phyloP scores from a whole-genome alignment of 2,329 filamentous ascomycete species.

The Aspergillus sp. region DNA sequence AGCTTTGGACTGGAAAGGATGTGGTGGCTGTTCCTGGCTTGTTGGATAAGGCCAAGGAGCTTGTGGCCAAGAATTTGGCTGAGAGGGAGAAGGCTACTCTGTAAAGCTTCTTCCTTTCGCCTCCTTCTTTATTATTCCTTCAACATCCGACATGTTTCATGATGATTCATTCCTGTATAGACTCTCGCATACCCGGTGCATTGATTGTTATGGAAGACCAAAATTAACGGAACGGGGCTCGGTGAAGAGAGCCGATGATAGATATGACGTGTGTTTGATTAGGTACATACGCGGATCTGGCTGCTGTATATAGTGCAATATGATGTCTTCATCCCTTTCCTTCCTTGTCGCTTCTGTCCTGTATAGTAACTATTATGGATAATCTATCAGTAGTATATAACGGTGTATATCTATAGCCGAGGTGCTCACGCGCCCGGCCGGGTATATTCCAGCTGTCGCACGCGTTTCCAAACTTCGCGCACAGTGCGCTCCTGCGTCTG shows the following conservation, averaged over 20 bases:
- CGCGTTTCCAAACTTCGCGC: slow-evolving; percentile 71
- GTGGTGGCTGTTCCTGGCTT: slow-evolving; percentile 58
- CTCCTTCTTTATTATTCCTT: neutral
- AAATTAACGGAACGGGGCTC: neutral
- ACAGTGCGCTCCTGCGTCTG: slow-evolving; percentile 70
- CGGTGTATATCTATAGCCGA: slow-evolving; percentile 3
- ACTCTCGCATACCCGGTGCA: slow-evolving; percentile 21
- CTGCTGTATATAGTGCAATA: neutral
- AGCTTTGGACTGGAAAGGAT: slow-evolving; percentile 64
- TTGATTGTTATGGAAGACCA: slow-evolving; percentile 25
- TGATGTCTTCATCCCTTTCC: too few relatives aligned
- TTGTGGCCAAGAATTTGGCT: slow-evolving; percentile 52
- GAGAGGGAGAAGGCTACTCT: slow-evolving; percentile 36
- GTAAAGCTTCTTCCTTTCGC: slow-evolving; percentile 19
- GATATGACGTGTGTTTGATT: neutral
- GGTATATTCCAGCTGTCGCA: slow-evolving; percentile 65
- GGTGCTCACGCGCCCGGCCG: slow-evolving; percentile 58
- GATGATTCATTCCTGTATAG: slow-evolving; percentile 22
- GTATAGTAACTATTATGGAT: neutral
- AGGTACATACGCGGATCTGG: neutral
- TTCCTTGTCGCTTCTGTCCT: neutral
- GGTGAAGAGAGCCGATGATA: neutral
- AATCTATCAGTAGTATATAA: slow-evolving; percentile 1
- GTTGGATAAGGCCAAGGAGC: slow-evolving; percentile 59
- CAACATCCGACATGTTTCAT: slow-evolving; percentile 16